Conservation (phyloP, 306 rosid species). For the Inga laurina region DNA sequence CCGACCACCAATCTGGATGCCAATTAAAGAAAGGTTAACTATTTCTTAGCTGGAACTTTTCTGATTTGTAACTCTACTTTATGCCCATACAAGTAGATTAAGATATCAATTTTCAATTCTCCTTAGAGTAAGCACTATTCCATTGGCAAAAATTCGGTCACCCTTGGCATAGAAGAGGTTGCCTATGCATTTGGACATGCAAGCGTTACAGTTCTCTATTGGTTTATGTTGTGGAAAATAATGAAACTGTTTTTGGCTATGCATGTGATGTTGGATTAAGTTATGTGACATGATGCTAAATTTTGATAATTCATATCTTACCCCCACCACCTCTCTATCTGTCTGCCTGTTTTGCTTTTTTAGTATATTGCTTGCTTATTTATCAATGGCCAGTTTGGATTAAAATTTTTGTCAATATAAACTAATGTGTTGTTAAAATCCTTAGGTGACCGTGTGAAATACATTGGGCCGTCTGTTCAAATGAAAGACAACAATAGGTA, state of each 20-base stretch:
- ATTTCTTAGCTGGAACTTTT: slow-evolving; percentile 21
- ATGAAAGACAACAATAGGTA: slow-evolving; percentile 77
- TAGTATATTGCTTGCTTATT: background rate
- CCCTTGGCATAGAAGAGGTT: background rate
- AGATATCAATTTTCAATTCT: background rate
- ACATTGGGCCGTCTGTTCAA: slow-evolving; percentile 66
- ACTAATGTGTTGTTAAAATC: slow-evolving; percentile 25
- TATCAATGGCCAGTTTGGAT: slow-evolving; percentile 11
- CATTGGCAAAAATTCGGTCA: background rate
- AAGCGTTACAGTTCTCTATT: background rate
- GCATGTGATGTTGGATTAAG: background rate
- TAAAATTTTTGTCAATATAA: slow-evolving; percentile 17
- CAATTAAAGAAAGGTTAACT: slow-evolving; percentile 75
- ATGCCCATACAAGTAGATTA: slow-evolving; percentile 1
- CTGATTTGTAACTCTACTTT: slow-evolving; percentile 18
- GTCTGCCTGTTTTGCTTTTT: background rate
- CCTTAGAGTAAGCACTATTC: background rate
- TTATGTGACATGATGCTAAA: background rate
- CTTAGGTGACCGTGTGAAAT: slow-evolving; percentile 93
- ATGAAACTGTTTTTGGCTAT: background rate
- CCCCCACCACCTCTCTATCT: background rate
- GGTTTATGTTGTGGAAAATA: slow-evolving; percentile 7
- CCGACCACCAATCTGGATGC: slow-evolving; percentile 53
- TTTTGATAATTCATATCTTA: background rate
- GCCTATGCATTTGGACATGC: background rate